Base-by-base conservation (phyloP, 306 rosid genomes). In the Acacia acuminata region DNA sequence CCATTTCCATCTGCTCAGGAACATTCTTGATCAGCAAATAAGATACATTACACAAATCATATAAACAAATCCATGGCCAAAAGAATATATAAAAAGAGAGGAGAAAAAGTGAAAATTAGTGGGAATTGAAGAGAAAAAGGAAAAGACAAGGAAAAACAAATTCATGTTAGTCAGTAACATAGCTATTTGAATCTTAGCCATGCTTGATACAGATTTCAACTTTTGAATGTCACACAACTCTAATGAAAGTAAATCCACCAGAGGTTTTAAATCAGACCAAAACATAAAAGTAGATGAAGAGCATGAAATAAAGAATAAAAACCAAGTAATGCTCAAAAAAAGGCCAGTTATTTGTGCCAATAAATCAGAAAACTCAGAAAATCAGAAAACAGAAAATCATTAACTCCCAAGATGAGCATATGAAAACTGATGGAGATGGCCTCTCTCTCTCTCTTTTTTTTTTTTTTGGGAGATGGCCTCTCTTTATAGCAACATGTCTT, bases 1-100 rank as follows among this genome's bases (percentile, higher is more conserved):
- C 85, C 80, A 75, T 85, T 85, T 73, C 89, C 89, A 63, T 83
- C 98, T 96, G 92, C 51, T 86, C 69, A 84, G 60, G 64, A 82
- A 76, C 73, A 88, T 69, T 32, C 13, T 78, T 83, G 38, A 15
- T 79, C 84, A 86, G 55, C 73, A 64, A 61, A 42, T 60, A 43
- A 60, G 42, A 79, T 45, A 55, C 44, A 76, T 44, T 43, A 12
- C 2, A 44, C 10, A 82, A 79, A 48, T 47, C 58, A 67, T 60
- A 76, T 30, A 20, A 48, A 76, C 38, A 47, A 66, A 76, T 25
- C 24, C 79, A 40, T 60, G 40, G 58, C 36, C 51, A n/a, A 36
- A 56, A 38, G 4, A 42, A 74, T 4, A 50, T 32, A 32, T 50
- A 17, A 19, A 34, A 50, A 73, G 43, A 47, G 45, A n/a, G 10